These are phyloP conservation scores for Meripilus lineatus DNA, from an alignment of 1,284 basidiomycete species.

Conservation along the genomic window DNA sequence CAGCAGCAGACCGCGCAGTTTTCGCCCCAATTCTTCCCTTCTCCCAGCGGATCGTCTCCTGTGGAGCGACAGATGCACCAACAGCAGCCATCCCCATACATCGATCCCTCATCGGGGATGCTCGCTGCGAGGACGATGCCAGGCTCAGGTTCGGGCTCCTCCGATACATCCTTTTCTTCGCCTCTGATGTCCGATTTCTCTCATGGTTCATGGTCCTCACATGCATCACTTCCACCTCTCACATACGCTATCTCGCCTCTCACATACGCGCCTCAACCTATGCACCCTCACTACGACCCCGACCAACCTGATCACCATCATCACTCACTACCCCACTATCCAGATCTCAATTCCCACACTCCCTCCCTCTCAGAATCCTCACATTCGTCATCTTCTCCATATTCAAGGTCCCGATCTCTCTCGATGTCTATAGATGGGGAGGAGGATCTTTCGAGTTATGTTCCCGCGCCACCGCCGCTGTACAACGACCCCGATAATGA, in stretches of 20 bases:
- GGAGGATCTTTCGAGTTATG: slow-evolving; percentile 5
- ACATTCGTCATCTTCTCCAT: slow-evolving; percentile 3
- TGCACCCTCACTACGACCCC: not conserved
- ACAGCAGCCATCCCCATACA: not conserved
- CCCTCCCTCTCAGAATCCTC: slow-evolving; percentile 1
- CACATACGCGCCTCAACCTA: not conserved
- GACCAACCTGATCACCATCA: not conserved
- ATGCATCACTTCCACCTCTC: no score
- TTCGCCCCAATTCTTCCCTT: not conserved
- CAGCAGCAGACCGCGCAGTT: not conserved
- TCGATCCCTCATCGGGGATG: not conserved
- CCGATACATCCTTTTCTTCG: not conserved
- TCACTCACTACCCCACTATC: not conserved
- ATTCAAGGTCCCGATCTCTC: no score
- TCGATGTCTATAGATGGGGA: slow-evolving; percentile 1
- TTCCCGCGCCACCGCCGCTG: slow-evolving; percentile 5
- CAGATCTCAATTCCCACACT: slow-evolving; percentile 1
- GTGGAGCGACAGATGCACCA: not conserved
- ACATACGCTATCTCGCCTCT: not conserved
- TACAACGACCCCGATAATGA: not conserved
- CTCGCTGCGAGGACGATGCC: not conserved
- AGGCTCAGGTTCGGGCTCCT: not conserved
- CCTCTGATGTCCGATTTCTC: not conserved
- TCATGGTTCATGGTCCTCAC: no score
- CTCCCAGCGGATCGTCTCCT: not conserved